A percentile compares a stretch with the other conserved stretches of the same genome.
These are phyloP conservation scores for Lonicera japonica DNA, from an alignment of 129 eudicot genomes.

Conservation along the genomic window DNA sequence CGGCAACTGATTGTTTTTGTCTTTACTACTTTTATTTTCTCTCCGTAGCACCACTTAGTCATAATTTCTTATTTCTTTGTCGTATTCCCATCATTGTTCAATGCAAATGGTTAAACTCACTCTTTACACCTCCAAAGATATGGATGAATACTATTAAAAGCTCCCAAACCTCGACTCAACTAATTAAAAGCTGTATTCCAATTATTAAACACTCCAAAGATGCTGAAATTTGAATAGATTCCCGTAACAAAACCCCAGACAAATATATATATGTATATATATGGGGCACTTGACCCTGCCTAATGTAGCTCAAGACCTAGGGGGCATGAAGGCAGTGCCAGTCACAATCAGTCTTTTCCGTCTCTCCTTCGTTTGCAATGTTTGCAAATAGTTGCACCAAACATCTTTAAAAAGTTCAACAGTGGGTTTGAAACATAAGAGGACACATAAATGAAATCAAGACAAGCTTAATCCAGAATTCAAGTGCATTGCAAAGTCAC, in stretches of 20 bases:
- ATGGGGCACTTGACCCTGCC: too few species aligned
- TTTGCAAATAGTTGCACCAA: not conserved
- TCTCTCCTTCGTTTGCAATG: not conserved
- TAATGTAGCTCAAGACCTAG: too few species aligned
- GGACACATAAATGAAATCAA: not conserved
- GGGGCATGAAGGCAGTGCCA: too few species aligned
- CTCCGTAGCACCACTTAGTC: not conserved
- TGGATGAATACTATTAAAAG: too few species aligned
- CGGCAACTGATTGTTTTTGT: not conserved
- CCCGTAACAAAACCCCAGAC: too few species aligned
- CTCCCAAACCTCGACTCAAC: too few species aligned
- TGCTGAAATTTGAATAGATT: too few species aligned
- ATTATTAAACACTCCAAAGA: too few species aligned
- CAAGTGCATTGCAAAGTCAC: not conserved
- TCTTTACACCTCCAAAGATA: too few species aligned
- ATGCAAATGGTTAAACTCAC: not conserved
- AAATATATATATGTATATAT: too few species aligned
- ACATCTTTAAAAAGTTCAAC: not conserved
- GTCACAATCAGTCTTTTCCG: too few species aligned
- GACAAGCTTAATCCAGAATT: not conserved
- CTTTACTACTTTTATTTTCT: not conserved
- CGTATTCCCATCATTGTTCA: not conserved
- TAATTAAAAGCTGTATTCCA: too few species aligned
- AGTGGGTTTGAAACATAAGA: not conserved
- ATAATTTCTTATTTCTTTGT: not conserved